These are phyloP conservation scores for Boletus reticuloceps DNA, from an alignment of 768 basidiomycete genomes.

Conservation along the genomic window DNA sequence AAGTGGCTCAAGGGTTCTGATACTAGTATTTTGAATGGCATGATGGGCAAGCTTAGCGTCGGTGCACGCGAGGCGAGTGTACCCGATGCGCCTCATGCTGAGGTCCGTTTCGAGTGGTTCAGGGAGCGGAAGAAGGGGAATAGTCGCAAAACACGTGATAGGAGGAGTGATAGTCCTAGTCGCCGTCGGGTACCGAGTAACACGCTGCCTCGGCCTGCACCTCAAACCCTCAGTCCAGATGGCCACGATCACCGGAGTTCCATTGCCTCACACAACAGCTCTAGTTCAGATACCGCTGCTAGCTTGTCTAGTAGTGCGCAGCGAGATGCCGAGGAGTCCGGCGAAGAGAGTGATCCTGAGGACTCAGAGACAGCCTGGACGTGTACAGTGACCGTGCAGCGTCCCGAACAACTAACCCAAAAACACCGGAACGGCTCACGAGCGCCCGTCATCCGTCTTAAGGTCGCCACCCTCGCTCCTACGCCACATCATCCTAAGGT, in stretches of 20 bases:
- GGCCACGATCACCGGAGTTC: conserved; percentile 36
- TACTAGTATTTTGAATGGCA: conserved; percentile 42
- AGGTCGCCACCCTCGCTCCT: conserved; percentile 83
- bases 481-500: conserved; percentile 97
- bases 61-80: conserved; percentile 23
- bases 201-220: conserved; percentile 3
- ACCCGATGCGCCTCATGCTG: conserved; percentile 41
- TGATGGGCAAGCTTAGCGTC: conserved; percentile 39
- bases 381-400: conserved; percentile 72
- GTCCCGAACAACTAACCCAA: conserved; percentile 27
- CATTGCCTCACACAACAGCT: conserved; percentile 39
- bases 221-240: conserved; percentile 10
- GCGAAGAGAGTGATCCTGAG: conserved; percentile 88
- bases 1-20: conserved; percentile 68
- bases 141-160: conserved; percentile 22
- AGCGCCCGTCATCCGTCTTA: conserved; percentile 39
- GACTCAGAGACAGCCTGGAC: conserved; percentile 97
- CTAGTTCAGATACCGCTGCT: conserved; percentile 32
- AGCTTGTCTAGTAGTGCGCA: conserved; percentile 21
- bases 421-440: conserved; percentile 4
- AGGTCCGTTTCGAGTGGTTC: conserved; percentile 81
- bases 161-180: conserved; percentile 11
- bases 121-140: conserved; percentile 33
- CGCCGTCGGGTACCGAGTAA: conserved; percentile 10
- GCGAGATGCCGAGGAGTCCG: conserved; percentile 44